These are phyloP conservation scores for Turnera subulata DNA, from an alignment of 345 rosid species.

Conservation along the genomic window DNA sequence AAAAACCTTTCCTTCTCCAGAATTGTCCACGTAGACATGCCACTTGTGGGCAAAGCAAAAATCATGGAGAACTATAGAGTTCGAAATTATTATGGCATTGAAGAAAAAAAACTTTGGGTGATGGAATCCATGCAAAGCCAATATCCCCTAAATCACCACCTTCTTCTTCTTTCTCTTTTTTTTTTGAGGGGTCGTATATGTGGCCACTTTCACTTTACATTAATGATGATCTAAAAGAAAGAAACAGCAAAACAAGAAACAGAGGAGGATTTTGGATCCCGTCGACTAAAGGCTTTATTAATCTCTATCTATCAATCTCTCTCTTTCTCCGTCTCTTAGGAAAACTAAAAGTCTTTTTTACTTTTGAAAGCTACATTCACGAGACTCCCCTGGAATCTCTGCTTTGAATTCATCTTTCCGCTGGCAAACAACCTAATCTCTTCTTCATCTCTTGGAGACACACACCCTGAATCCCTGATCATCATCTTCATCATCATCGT, in stretches of 20 bases:
- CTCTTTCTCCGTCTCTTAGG: background rate
- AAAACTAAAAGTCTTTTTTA: constrained; percentile 18
- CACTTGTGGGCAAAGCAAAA: no score
- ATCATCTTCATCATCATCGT: no score
- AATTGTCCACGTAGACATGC: background rate
- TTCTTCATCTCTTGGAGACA: constrained; percentile 27
- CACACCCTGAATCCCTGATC: no score
- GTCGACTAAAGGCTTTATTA: constrained; percentile 8
- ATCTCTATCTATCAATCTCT: background rate
- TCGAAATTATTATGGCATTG: no score
- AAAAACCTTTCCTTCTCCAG: background rate
- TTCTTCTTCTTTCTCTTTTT: no score
- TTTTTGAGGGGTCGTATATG: no score
- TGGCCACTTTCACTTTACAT: constrained; percentile 26
- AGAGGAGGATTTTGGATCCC: constrained; percentile 23
- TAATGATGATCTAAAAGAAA: constrained; percentile 19
- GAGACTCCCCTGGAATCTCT: constrained; percentile 70
- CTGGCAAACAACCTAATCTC: constrained; percentile 43
- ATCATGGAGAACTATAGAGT: no score
- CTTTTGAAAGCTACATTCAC: constrained; percentile 78
- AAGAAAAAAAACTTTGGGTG: no score
- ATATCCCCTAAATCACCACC: no score
- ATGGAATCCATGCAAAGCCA: no score
- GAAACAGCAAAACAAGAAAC: constrained; percentile 1
- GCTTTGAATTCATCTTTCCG: constrained; percentile 56